phyloP scores from a whole-genome alignment of 352 stramenopile genomes.

The Pythium insidiosum region DNA sequence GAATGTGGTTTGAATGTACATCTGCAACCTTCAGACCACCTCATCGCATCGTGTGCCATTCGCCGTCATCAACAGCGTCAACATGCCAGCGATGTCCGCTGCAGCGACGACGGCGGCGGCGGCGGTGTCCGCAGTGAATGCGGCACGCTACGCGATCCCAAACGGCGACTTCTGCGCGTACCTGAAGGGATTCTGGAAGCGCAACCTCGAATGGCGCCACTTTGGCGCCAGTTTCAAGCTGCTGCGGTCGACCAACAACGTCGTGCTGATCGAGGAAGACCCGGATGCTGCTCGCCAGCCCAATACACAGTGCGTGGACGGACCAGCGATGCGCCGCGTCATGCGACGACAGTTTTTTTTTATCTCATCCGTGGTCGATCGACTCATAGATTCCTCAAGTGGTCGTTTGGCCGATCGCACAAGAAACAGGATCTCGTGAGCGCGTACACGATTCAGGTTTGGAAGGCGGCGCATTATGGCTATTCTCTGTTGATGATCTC shows the following conservation, averaged over 20 bases:
- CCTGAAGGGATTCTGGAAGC: constrained; percentile 76
- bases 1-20: too few species aligned
- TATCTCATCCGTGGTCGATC: too few species aligned
- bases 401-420: constrained; percentile 67
- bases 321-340: too few species aligned
- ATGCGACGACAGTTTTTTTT: too few species aligned
- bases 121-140: too few species aligned
- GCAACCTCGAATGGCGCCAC: constrained; percentile 73
- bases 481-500: constrained; percentile 1
- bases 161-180: constrained; percentile 62
- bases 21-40: too few species aligned
- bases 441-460: constrained; percentile 81
- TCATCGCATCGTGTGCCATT: too few species aligned
- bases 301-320: constrained; percentile 42
- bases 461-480: too few species aligned
- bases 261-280: constrained; percentile 77
- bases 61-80: too few species aligned
- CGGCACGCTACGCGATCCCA: constrained; percentile 55
- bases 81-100: too few species aligned
- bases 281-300: constrained; percentile 55
- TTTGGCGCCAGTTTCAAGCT: constrained; percentile 74
- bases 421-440: constrained; percentile 63
- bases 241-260: constrained; percentile 73
- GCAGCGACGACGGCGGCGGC: too few species aligned
- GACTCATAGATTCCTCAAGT: constrained; percentile 55